Evolutionary conservation across 2,329 filamentous ascomycete species (phyloP), one percentile per base, ranked within the genome.

Genomic region (Exserohilum rostratum): DNA sequence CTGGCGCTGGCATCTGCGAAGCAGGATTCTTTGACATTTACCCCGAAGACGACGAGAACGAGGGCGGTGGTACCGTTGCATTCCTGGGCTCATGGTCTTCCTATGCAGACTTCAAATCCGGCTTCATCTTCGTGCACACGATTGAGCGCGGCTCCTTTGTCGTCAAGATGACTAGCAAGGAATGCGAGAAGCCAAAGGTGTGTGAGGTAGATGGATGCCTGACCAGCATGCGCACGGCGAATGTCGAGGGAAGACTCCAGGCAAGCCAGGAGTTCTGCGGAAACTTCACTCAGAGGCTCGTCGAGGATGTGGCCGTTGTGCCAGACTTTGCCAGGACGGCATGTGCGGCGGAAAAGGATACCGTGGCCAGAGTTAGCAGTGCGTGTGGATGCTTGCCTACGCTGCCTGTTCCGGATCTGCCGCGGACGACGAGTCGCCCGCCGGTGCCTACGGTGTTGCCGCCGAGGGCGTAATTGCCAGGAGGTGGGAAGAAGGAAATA

Each of bases 61-160:
- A 67, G 20, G 65, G 68, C 13, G 71, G 69, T 9, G 76, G 76
- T 18, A 61, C 61, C 5, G 60, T 77, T 4, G 69, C 73, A 9
- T 79, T 77, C 58, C 67, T 76, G 4, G 76, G 76, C 6, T 71
- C 67, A 5, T 78, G 76, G 77, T 71, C 70, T 34, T 71, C 64
- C 15, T 78, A 78, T 47, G 64, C 71, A 1, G 46, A 61, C 29
- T 74, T 73, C 60, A 68, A 68, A 52, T 68, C 63, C 13, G 71
- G 69, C 2, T 73, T 61, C 48, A 70, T 72, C 46, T 70, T 73
- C 54, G 68, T 74, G 3, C 71, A 73, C 52, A 73, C 70, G 15
- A 74, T 74, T 50, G 71, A 73, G 65, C 65, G 71, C 27, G 71
- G 71, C 20, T 66, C 57, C 3, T 73, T 69, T 29, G 66, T 73